These are phyloP conservation scores for Kuraishia hungarica DNA, from an alignment of 805 yeast species.

Conservation along the genomic window DNA sequence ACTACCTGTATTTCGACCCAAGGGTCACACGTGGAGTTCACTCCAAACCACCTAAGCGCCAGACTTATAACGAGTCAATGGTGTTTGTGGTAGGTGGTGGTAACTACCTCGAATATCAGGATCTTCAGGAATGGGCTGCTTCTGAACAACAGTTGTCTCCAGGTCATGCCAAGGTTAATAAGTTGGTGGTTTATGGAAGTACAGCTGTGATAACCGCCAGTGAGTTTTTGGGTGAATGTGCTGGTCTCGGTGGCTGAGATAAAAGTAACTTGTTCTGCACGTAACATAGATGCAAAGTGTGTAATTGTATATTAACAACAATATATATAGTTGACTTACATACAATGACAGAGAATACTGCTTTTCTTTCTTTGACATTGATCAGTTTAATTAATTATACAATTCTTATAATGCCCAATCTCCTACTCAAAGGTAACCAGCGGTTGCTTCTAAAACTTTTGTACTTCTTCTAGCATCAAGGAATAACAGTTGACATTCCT, in stretches of 20 bases:
- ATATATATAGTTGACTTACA: background rate
- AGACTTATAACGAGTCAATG: slow-evolving; percentile 68
- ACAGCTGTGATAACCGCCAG: slow-evolving; percentile 67
- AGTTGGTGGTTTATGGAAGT: slow-evolving; percentile 77
- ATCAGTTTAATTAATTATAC: background rate
- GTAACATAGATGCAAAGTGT: background rate
- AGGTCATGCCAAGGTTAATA: slow-evolving; percentile 17
- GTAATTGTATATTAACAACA: background rate
- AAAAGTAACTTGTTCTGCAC: background rate
- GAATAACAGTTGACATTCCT: slow-evolving; percentile 75
- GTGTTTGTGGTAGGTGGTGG: slow-evolving; percentile 98
- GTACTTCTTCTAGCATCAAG: slow-evolving; percentile 82
- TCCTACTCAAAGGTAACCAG: slow-evolving; percentile 10
- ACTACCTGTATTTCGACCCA: slow-evolving; percentile 87
- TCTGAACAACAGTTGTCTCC: slow-evolving; percentile 5
- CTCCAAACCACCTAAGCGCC: slow-evolving; percentile 81
- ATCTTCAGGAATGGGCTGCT: slow-evolving; percentile 77
- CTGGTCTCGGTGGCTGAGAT: slow-evolving; percentile 31
- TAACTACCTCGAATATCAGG: slow-evolving; percentile 87
- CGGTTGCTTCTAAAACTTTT: slow-evolving; percentile 46
- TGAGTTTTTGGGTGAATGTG: slow-evolving; percentile 61
- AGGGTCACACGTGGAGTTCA: slow-evolving; percentile 79
- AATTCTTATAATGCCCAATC: background rate
- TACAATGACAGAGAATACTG: background rate
- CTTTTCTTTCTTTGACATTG: background rate